Conservation (phyloP, 2,329 filamentous ascomycete species). For the Plenodomus tracheiphilus region DNA sequence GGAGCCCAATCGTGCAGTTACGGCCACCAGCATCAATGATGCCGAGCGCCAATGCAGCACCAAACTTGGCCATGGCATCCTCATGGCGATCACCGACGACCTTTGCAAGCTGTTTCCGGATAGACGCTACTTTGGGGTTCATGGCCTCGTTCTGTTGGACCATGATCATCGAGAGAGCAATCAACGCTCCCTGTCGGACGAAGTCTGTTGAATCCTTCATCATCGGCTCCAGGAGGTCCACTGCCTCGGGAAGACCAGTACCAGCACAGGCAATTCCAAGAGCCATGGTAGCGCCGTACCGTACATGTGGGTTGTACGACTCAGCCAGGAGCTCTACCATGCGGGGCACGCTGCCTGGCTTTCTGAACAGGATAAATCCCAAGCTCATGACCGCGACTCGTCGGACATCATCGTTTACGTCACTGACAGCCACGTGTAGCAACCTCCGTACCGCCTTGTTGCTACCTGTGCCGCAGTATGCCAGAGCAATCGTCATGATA, state of each 20-base stretch:
- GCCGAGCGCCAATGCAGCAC: conserved; percentile 87
- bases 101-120: conserved; percentile 92
- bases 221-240: conserved; percentile 97
- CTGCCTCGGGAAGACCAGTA: conserved; percentile 92
- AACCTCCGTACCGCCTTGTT: conserved; percentile 98
- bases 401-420: conserved; percentile 96
- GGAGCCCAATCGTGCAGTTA: conserved; percentile 96
- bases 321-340: conserved; percentile 99
- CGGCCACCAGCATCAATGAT: conserved; percentile 98
- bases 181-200: conserved; percentile 92
- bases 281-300: conserved; percentile 97
- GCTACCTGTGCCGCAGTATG: conserved; percentile 95
- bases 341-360: conserved; percentile 92
- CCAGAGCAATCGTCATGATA: conserved; percentile 97
- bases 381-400: conserved; percentile 96
- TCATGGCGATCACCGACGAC: conserved; percentile 93
- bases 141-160: conserved; percentile 99
- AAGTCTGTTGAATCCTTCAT: conserved; percentile 99
- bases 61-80: conserved; percentile 99
- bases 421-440: conserved; percentile 93
- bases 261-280: conserved; percentile 97
- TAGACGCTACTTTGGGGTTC: conserved; percentile 92
- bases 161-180: conserved; percentile 95
- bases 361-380: conserved; percentile 97
- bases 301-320: conserved; percentile 97